These are phyloP conservation scores for Rutstroemia sp. DNA, from an alignment of 2,329 filamentous ascomycete genomes.

Conservation along the genomic window DNA sequence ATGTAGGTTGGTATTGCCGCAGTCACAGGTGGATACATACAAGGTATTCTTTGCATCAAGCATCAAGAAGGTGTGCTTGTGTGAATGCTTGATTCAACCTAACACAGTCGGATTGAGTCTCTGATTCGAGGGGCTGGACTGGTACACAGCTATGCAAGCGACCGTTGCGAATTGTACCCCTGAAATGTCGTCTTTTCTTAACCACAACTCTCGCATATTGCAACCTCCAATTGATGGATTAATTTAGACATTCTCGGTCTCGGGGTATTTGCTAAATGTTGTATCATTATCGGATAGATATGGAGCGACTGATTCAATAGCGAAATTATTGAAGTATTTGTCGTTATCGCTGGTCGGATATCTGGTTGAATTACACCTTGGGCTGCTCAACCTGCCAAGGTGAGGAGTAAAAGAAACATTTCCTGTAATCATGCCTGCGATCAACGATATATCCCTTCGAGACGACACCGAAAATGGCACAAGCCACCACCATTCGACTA, in stretches of 20 bases:
- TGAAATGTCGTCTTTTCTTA: conserved; percentile 3
- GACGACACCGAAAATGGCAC: background rate
- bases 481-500: background rate
- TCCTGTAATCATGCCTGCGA: background rate
- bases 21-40: background rate
- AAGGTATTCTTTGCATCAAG: background rate
- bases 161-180: conserved; percentile 8
- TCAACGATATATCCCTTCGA: background rate
- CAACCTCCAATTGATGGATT: conserved; percentile 5
- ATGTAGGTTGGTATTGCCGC: background rate
- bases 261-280: background rate
- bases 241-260: background rate
- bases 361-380: background rate
- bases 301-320: background rate
- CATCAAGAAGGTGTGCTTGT: conserved; percentile 4
- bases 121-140: background rate
- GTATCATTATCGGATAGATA: background rate
- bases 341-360: background rate
- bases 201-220: background rate
- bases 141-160: background rate
- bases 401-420: background rate
- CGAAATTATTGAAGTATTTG: background rate
- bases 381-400: background rate
- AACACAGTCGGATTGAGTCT: background rate
- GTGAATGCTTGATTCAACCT: background rate